A percentile compares a stretch with the other conserved stretches of the same genome.
These are phyloP conservation scores for Trichoderma harzianum DNA, from an alignment of 2,329 filamentous ascomycete genomes.

Conservation along the genomic window DNA sequence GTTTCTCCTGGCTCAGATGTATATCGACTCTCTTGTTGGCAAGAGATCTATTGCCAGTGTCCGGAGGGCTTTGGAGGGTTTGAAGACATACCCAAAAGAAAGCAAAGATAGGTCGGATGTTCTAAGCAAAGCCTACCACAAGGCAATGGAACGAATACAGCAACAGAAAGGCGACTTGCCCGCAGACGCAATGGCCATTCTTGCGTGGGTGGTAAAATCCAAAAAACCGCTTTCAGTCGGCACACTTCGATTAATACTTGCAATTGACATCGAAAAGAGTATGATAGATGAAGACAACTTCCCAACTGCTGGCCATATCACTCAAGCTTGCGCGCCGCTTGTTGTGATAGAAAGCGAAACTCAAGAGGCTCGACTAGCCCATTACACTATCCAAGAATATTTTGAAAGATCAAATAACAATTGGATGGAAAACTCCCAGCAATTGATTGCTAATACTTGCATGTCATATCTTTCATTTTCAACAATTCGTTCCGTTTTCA, in stretches of 20 bases:
- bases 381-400: constrained; percentile 47
- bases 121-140: constrained; percentile 41
- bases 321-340: constrained; percentile 41
- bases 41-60: background rate
- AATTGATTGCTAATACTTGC: constrained; percentile 31
- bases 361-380: constrained; percentile 40
- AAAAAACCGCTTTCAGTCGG: constrained; percentile 30
- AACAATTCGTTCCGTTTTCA: constrained; percentile 21
- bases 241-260: constrained; percentile 44
- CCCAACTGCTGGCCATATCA: constrained; percentile 30
- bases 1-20: constrained; percentile 2
- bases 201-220: constrained; percentile 42
- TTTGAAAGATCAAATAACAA: constrained; percentile 35
- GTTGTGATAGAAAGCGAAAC: constrained; percentile 37
- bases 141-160: constrained; percentile 42
- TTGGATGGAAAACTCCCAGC: constrained; percentile 32
- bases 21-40: background rate
- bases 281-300: constrained; percentile 29
- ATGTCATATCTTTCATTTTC: constrained; percentile 37
- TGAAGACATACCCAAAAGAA: background rate
- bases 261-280: constrained; percentile 28
- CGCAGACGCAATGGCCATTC: constrained; percentile 31
- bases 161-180: constrained; percentile 34
- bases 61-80: constrained; percentile 12
- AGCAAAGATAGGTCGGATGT: constrained; percentile 20